Evolutionary conservation across 805 yeast genomes (phyloP), one percentile per base, ranked within the genome.

Genomic region (Cyberlindnera amylophila): DNA sequence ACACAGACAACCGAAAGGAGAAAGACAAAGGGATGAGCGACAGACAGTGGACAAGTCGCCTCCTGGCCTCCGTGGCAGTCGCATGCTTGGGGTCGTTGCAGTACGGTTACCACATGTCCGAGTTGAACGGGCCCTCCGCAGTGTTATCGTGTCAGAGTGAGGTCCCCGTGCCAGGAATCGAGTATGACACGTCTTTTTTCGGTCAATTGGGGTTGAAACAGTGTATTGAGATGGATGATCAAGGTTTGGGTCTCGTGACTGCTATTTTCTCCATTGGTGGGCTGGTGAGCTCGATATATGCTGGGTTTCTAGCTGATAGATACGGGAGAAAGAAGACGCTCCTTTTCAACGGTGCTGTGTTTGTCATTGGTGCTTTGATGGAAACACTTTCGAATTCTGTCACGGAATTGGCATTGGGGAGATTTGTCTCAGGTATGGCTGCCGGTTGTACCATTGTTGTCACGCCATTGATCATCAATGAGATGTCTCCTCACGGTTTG

Each of bases 41-140:
- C 24, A 38, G 42, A 28, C 41, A 51, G 1, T 51, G 51, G 52
- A 49, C 54, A 1, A 30, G 23, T 11, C 47, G 57, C 27, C 63
- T 82, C 36, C 43, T 79, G 2, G 41, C 63, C 9, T 63, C 79
- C 3, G 75, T 77, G 2, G 57, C 72, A 1, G 77, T 85, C 11
- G 79, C 82, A 6, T 85, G 95, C 51, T 57, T 88, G 18, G 89
- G 90, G 2, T 78, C 95, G 2, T 68, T 90, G 11, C 97, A 89
- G 62, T 93, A 83, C 62, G 99, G 99, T 1, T 88, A 86, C 61
- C 98, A 93, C 61, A 82, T 91, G 83, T 83, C 96, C 1, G 97
- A 90, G 61, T 71, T 91, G 59, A 91, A 91, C 64, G 95, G 96
- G 6, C 96, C 97, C 0, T 85, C 84, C 44, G 72, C 75, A 12